Evolutionary conservation across 2,329 filamentous ascomycete species (phyloP).

Genomic region (Calonectria pteridis): DNA sequence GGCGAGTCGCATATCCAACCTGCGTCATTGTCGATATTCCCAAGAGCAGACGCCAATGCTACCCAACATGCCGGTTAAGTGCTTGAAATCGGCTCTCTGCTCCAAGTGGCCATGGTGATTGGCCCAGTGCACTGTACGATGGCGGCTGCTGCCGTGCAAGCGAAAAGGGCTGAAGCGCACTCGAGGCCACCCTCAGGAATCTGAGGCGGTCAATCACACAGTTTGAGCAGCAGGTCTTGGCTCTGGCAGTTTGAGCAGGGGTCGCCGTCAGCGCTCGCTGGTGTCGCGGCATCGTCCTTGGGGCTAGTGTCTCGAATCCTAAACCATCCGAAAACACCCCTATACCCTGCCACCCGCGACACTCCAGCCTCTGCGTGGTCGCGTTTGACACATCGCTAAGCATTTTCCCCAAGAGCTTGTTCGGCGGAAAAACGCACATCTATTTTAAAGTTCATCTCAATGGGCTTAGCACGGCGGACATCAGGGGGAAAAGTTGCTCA

Average conservation of each 20-base stretch:
- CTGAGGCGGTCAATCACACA: slow-evolving; percentile 30
- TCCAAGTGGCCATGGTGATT: background rate
- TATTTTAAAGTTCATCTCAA: background rate
- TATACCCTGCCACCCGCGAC: background rate
- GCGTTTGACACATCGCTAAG: too few species aligned
- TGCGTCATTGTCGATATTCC: background rate
- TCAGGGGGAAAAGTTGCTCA: background rate
- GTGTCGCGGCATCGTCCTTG: slow-evolving; percentile 18
- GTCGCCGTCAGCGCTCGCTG: background rate
- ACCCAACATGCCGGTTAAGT: background rate
- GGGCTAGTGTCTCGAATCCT: slow-evolving; percentile 16
- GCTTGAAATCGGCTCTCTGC: background rate
- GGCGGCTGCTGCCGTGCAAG: background rate
- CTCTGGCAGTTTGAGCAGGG: slow-evolving; percentile 21
- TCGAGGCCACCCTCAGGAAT: slow-evolving; percentile 1
- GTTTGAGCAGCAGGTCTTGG: slow-evolving; percentile 22
- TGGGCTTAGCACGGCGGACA: background rate
- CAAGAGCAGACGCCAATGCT: slow-evolving; percentile 1
- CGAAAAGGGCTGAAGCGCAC: slow-evolving; percentile 13
- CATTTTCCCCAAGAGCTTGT: background rate
- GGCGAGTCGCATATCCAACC: background rate
- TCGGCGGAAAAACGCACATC: background rate
- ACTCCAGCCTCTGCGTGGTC: background rate
- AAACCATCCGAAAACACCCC: slow-evolving; percentile 2
- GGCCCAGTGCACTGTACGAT: background rate